Conservation (phyloP, 805 yeast species). For the Metschnikowia bowlesiae region DNA sequence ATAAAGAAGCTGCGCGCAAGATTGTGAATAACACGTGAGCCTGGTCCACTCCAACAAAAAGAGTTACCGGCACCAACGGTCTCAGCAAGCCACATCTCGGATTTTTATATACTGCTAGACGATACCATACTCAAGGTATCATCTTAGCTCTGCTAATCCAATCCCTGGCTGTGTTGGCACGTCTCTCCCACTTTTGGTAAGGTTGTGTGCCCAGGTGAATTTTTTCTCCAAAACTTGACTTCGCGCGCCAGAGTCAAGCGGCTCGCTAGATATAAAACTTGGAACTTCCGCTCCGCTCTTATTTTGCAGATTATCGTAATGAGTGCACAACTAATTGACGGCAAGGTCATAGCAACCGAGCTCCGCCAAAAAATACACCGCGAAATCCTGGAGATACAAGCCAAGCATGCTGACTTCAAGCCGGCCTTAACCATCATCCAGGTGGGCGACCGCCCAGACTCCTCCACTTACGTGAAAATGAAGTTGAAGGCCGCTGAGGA, state of each 20-base stretch:
- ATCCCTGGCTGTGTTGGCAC: background rate
- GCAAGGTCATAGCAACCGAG: conserved; percentile 40
- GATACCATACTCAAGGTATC: background rate
- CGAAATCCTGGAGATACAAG: conserved; percentile 39
- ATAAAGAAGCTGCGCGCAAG: background rate
- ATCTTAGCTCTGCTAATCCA: background rate
- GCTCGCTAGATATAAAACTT: background rate
- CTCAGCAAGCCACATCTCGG: too few species aligned
- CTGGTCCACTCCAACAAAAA: background rate
- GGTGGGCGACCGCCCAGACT: conserved; percentile 74
- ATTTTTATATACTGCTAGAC: too few species aligned
- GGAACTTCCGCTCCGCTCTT: background rate
- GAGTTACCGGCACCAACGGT: too few species aligned
- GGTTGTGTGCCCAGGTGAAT: background rate
- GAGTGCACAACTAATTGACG: conserved; percentile 39
- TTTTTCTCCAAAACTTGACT: background rate
- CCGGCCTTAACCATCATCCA: conserved; percentile 71
- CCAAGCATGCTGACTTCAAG: conserved; percentile 48
- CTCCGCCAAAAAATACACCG: conserved; percentile 36
- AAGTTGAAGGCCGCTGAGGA: conserved; percentile 73
- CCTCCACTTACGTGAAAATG: conserved; percentile 78
- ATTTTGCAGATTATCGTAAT: conserved; percentile 12
- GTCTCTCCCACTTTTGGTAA: background rate
- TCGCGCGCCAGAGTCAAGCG: conserved; percentile 6
- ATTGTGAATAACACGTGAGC: conserved; percentile 3